phyloP scores from a whole-genome alignment of 495 filamentous ascomycete genomes.

The Neurospora sp. region DNA sequence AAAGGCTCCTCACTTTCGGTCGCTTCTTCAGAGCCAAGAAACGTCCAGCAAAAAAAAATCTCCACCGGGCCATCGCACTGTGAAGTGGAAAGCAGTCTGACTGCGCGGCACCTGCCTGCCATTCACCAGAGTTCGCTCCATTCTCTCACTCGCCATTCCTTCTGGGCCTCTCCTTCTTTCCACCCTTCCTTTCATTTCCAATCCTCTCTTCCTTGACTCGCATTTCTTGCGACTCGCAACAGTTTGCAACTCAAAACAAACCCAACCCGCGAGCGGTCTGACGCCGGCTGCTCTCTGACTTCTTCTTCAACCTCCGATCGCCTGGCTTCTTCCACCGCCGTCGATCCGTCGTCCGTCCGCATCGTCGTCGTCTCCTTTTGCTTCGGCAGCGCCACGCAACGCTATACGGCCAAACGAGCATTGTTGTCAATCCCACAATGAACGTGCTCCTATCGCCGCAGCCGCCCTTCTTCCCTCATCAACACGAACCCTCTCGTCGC shows the following conservation, averaged over 20 bases:
- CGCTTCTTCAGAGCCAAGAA: background rate
- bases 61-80: background rate
- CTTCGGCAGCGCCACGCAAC: slow-evolving; percentile 1
- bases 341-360: background rate
- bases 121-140: background rate
- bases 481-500: slow-evolving; percentile 59
- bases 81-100: background rate
- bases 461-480: slow-evolving; percentile 66
- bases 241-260: background rate
- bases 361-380: slow-evolving; percentile 2
- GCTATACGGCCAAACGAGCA: slow-evolving; percentile 1
- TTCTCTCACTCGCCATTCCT: slow-evolving; percentile 3
- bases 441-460: slow-evolving; percentile 42
- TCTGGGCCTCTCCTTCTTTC: slow-evolving; percentile 7
- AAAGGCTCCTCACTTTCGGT: background rate
- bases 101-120: background rate
- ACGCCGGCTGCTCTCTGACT: background rate
- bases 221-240: background rate
- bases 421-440: slow-evolving; percentile 26
- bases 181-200: slow-evolving; percentile 2
- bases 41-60: background rate
- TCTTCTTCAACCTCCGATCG: background rate
- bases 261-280: background rate
- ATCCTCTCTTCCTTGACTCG: slow-evolving; percentile 2
- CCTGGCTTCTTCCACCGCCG: background rate